Base-by-base conservation (phyloP, 257 asterid species). In the Forsythia viridissima region DNA sequence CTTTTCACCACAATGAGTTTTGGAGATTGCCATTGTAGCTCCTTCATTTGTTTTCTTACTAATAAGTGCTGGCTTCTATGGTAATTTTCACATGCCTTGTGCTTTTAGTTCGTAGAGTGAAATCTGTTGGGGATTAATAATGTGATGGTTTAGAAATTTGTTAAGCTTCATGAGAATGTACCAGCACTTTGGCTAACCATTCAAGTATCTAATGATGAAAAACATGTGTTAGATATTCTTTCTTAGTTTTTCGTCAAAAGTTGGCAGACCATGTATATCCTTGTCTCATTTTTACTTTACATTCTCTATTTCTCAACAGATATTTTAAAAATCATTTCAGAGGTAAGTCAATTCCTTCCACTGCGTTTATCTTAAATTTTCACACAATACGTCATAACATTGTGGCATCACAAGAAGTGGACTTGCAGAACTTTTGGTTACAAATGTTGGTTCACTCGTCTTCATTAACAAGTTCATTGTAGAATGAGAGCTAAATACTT, bases 401-500 rank as follows among this genome's bases (percentile, higher is more conserved):
- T 13, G 8, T 3, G 5, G 20, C 59, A 48, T 48, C 59, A 40
- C 44, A 40, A 5, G 41, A 6, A 34, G 39, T 70, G 74, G 30
- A 21, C 48, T 5, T 70, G 52, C 37, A 39, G 74, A 70, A 20
- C 8, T 15, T 55, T 24, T 15, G 21, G 76, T 44, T 61, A 20
- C 63, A 40, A 69, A 52, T 59, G 36, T 24, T 39, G 70, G 80
- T 72, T 52, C 48, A 41, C 69, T 59, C 15, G 34, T 59, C 12
- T 59, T 59, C 67, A 6, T 20, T 59, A 59, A 59, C 61, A 9
- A 67, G 41, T 82, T 16, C 36, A 40, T 59, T 66, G 36, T 63
- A 5, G 72, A 38, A 21, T 52, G 69, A 55, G 73, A 73, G 83
- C 81, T 85, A 76, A 83, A 77, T 59, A 51, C 69, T 74, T 40